These are phyloP conservation scores for Globisporangium iwayamae DNA, from an alignment of 352 stramenopile genomes.

Conservation along the genomic window DNA sequence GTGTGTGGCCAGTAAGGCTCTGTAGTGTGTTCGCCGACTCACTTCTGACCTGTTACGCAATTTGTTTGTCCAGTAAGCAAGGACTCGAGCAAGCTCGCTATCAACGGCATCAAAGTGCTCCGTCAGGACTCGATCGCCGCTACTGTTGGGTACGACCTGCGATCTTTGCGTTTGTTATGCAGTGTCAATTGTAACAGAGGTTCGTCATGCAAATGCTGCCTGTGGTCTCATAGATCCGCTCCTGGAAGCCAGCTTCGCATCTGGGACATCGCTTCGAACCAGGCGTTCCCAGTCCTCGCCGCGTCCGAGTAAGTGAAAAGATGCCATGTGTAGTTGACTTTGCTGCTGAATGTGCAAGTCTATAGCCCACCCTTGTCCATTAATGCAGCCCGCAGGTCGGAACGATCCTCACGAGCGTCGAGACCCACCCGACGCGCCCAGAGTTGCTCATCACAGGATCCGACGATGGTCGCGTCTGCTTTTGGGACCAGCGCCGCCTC, in stretches of 20 bases:
- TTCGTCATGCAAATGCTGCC: background rate
- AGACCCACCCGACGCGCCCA: constrained; percentile 73
- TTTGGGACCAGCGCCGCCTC: constrained; percentile 77
- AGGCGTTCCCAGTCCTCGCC: constrained; percentile 46
- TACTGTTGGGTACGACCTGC: constrained; percentile 48
- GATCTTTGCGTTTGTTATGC: background rate
- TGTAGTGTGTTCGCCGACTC: background rate
- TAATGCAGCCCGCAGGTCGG: constrained; percentile 28
- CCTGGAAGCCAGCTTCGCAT: constrained; percentile 64
- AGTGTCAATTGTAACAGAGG: background rate
- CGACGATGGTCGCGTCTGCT: constrained; percentile 58
- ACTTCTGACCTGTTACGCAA: constrained; percentile 9
- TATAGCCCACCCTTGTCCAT: constrained; percentile 1
- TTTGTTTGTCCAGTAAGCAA: constrained; percentile 31
- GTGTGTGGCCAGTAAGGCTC: too few relatives aligned
- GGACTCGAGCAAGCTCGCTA: constrained; percentile 43
- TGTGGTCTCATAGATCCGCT: constrained; percentile 24
- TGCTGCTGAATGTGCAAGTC: too few relatives aligned
- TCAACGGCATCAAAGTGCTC: constrained; percentile 75
- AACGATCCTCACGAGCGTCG: constrained; percentile 49
- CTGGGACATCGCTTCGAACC: constrained; percentile 67
- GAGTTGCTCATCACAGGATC: constrained; percentile 72
- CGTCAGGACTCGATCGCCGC: constrained; percentile 60
- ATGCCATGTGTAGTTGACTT: background rate
- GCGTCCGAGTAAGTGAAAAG: constrained; percentile 49